Base-by-base conservation (phyloP, 2,329 filamentous ascomycete genomes). In the Calonectria leucothoes region DNA sequence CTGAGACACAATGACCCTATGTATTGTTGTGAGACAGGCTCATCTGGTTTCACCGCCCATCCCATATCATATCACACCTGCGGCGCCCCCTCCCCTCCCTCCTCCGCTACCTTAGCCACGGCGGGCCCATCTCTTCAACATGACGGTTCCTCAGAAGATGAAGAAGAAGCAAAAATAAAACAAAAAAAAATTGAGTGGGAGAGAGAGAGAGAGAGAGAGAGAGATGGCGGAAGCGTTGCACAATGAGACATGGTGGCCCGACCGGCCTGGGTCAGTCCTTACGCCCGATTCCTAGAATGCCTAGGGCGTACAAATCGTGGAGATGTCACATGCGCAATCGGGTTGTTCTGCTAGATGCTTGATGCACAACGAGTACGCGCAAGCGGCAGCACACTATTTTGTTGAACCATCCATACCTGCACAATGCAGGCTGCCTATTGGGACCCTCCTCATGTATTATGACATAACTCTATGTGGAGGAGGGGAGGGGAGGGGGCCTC, bases 11-110 rank as follows among this genome's bases (percentile, higher is more conserved):
- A 39, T 35, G 31, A 31, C 35, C 39, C 49, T 23, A 65, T 63
- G 57, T 23, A 65, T 63, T 49, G 37, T 48, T 65, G 65, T 73
- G 61, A 73, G 71, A 73, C 71, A 73, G 52, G 49, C 23, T 52
- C 59, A 45, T 59, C 42, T 52, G 25, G n/a, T 29, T 35, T 39
- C 65, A 42, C 45, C n/a, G 65, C n/a, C 55, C 59, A 23, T 55
- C 45, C 37, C 66, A n/a, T 57, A n/a, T 57, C 49, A 35, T 17
- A 29, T 52, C 39, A 33, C 31, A 7, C 59, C 42, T 42, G 64
- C 55, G n/a, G n/a, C n/a, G n/a, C n/a, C n/a, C n/a, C n/a, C n/a
- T n/a, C n/a, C n/a, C n/a, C n/a, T n/a, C n/a, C n/a, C n/a, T n/a
- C n/a, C n/a, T n/a, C 65, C 31, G 29, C 20, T 17, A n/a, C n/a